phyloP scores from a whole-genome alignment of 345 rosid species.

The Hevea brasiliensis region DNA sequence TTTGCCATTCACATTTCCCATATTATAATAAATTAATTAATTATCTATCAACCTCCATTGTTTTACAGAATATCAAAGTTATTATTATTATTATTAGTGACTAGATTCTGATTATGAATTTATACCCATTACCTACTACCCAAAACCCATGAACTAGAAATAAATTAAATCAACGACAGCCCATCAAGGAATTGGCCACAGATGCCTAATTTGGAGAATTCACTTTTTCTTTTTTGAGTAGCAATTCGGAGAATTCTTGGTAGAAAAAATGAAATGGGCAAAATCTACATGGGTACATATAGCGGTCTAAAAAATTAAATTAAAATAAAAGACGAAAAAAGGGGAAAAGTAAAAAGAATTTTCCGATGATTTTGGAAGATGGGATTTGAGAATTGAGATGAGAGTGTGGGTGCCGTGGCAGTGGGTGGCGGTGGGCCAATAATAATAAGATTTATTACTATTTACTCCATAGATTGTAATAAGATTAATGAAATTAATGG shows the following conservation, averaged over 20 bases:
- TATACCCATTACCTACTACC: neutral
- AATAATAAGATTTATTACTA: no score
- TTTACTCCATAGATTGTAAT: no score
- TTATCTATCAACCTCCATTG: slow-evolving; percentile 11
- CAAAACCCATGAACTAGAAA: neutral
- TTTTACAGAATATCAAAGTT: slow-evolving; percentile 3
- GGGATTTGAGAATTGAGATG: slow-evolving; percentile 4
- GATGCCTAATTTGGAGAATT: slow-evolving; percentile 4
- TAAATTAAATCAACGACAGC: neutral
- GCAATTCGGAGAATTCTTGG: no score
- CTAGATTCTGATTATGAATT: neutral
- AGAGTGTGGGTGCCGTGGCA: neutral
- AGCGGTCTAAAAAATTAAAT: neutral
- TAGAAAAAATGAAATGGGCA: neutral
- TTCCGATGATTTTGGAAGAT: slow-evolving; percentile 12
- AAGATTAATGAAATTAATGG: no score
- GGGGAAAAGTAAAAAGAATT: slow-evolving; percentile 11
- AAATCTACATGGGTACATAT: neutral
- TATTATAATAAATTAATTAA: slow-evolving; percentile 20
- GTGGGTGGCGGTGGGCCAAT: slow-evolving; percentile 21
- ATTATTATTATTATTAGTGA: neutral
- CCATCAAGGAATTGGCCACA: slow-evolving; percentile 8
- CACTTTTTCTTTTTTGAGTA: no score
- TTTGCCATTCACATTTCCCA: slow-evolving; percentile 94
- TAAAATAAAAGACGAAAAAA: neutral